Percentiles rank a stretch among this genome's conserved stretches.
Conservation (phyloP, 306 rosid genomes). For the Dicorynia guianensis region DNA sequence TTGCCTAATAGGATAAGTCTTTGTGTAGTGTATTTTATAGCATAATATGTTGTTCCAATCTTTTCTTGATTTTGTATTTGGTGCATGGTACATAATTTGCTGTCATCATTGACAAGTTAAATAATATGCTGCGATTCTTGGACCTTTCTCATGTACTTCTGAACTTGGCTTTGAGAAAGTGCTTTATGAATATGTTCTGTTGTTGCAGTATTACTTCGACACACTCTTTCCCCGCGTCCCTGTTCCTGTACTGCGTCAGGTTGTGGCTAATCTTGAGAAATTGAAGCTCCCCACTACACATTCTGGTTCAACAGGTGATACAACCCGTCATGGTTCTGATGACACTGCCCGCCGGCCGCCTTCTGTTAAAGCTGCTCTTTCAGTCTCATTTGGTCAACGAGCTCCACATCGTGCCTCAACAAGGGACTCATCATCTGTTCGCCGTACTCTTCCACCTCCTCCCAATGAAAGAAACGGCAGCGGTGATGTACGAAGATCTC, state of each 20-base stretch:
- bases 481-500: constrained; percentile 66
- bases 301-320: constrained; percentile 86
- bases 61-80: constrained; percentile 11
- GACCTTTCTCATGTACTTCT: constrained; percentile 1
- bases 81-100: constrained; percentile 15
- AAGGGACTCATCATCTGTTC: constrained; percentile 95
- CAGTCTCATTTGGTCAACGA: constrained; percentile 98
- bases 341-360: constrained; percentile 99
- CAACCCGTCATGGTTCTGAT: constrained; percentile 89
- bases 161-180: constrained; percentile 28
- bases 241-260: constrained; percentile 95
- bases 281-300: constrained; percentile 84
- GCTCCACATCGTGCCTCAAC: constrained; percentile 99
- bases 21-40: too few species aligned
- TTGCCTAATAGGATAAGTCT: too few species aligned
- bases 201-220: constrained; percentile 94
- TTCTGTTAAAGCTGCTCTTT: constrained; percentile 95
- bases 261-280: constrained; percentile 76
- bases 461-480: constrained; percentile 61
- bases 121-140: constrained; percentile 20
- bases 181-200: constrained; percentile 44
- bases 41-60: too few species aligned
- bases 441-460: constrained; percentile 70
- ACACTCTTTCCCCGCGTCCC: constrained; percentile 98
- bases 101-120: constrained; percentile 1